Evolutionary conservation across 352 stramenopile species (phyloP), one percentile per base, ranked within the genome.

Genomic region (Phytopythium aichiense): DNA sequence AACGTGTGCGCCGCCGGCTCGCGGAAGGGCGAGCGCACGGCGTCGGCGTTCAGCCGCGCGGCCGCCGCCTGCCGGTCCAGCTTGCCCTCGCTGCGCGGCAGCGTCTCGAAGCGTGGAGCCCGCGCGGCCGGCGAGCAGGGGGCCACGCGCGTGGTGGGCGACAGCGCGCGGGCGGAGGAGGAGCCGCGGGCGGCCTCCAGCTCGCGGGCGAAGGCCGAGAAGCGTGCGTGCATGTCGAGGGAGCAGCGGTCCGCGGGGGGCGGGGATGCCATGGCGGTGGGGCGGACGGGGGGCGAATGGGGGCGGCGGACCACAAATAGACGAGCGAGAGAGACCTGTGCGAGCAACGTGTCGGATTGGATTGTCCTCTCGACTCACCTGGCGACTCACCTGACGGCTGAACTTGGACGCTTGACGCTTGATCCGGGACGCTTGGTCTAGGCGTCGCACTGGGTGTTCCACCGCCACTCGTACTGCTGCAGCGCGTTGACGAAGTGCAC

Each of bases 381-480:
- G 35, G 12, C 28, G 28, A 31, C 28, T 31, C 28, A 0, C 33
- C 7, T 12, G 11, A 38, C 33, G 33, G 7, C 7, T 12, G 33
- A n/a, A n/a, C n/a, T n/a, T n/a, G n/a, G n/a, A 5, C 33, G 33
- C 11, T 5, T 2, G 35, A 40, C 35, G 35, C 35, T 15, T 40
- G 35, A 8, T 5, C 2, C 28, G 2, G 28, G 28, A 5, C 28
- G 28, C 3, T 4, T 5, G 28, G 28, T 7, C 35, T 40, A 92
- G 61, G 78, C 76, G 35, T 92, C 75, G 63, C 86, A 94, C 48
- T 85, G 73, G 28, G 80, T 92, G 62, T 92, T 85, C 79, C 80
- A 91, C 53, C 86, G 86, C 86, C 86, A 95, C 71, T 93, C 75
- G 65, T 92, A 92, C 56, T 95, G 84, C 70, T 92, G 81, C 65